Evolutionary conservation across 2,329 filamentous ascomycete genomes (phyloP), one percentile per base, ranked within the genome.

Genomic region (Cercospora sojina): DNA sequence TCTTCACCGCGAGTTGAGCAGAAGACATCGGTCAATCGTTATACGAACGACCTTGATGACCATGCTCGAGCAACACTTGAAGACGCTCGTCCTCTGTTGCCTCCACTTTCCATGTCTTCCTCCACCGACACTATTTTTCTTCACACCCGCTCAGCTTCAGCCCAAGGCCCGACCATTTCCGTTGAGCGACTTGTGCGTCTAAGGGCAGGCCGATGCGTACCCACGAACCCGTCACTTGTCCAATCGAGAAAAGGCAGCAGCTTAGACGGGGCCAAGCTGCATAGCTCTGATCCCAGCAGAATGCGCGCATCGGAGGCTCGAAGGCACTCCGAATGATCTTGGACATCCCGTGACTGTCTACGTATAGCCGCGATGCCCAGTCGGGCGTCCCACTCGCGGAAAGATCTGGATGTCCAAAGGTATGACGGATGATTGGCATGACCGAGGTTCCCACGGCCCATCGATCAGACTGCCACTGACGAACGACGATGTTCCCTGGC

Each of bases 401-500:
- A 18, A 16, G 47, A 57, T 31, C 27, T 20, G 53, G 27, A 10
- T 12, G 53, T 1, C 27, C 31, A 6, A 57, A 23, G 18, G 27
- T 16, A 35, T 20, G 53, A 31, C 53, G 47, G 10, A 38, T 16
- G 59, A 53, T 25, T 35, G 29, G 9, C 59, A 53, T 43, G 27
- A 51, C 43, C 49, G 23, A 62, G 60, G 47, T 49, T 20, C 9
- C 59, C 59, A 56, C 49, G 27, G 27, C 29, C 18, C 5, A 56
- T 55, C 25, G 20, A 23, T 23, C 47, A 25, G 47, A 18, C n/a
- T 27, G 16, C 32, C 20, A 35, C 25, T 32, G 25, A 43, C 43
- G 49, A 32, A 38, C 18, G n/a, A 53, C 31, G 27, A 32, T 43
- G 13, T 43, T 31, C 41, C 63, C 57, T 61, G 49, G 64, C 51